Base-by-base conservation (phyloP, 2,329 filamentous ascomycete species). In the Fusarium paranaense region DNA sequence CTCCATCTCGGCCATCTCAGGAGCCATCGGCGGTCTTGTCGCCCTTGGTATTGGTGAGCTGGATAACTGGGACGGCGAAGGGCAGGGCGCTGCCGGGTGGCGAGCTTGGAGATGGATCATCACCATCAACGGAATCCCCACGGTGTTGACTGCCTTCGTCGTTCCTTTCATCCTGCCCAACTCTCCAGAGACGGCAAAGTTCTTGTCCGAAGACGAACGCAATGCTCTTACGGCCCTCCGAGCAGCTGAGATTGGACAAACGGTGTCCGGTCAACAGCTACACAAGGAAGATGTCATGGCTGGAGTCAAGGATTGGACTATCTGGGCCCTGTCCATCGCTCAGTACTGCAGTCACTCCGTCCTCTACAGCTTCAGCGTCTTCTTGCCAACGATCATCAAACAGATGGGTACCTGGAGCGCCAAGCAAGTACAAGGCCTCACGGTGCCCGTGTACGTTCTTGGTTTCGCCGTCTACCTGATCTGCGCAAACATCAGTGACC, bases 101-200 rank as follows among this genome's bases (percentile, higher is more conserved):
- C 61, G 61, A 22, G 61, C 61, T 25, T 63, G 61, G 61, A 47
- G 61, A 40, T 63, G 61, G 61, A 63, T 63, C 61, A 63, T 63
- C 27, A 63, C 61, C 45, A 56, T 63, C 30, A 63, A 63, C 18
- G 61, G 61, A 18, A 63, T 63, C 33, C 61, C 61, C 22, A 63
- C 61, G 8, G 30, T 63, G 2, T 33, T 63, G 18, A 63, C 61
- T 40, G 61, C 61, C 20, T 63, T 63, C 10, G 45, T 63, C 10
- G 30, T 63, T 32, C 61, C 61, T 5, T 42, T 63, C 35, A 63
- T 63, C 45, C 45, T 63, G 6, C 61, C 61, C 32, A 63, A 63
- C 33, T 25, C 45, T n/a, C 61, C 61, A 7, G 45, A 63, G 45
- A 54, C 45, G 10, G 61, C 61, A 32, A 63, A 63, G 45, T 63